Base-by-base conservation (phyloP, 2,329 filamentous ascomycete genomes). In the Graphilbum fragrans region DNA sequence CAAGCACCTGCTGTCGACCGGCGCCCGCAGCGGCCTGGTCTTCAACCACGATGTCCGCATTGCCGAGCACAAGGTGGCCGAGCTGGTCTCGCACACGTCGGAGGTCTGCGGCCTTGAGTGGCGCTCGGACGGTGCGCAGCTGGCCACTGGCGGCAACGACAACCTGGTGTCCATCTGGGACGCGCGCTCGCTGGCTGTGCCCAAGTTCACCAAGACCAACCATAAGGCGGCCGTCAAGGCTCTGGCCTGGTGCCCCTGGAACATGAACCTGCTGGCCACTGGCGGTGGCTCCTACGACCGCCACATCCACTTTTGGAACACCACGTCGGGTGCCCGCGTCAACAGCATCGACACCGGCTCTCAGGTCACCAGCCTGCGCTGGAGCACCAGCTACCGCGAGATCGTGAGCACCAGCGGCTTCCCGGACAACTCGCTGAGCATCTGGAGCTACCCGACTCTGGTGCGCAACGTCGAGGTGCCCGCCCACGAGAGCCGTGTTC, bases 221-320 rank as follows among this genome's bases (percentile, higher is more conserved):
- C 92, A 98, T 74, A 92, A 92, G 65, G 92, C 92, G 43, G 92
- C 92, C 35, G 88, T 98, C 66, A 98, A 98, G 77, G 92, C 92
- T 45, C 77, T 98, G 36, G 84, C 87, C 49, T 98, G 92, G 92
- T 98, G 92, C 72, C 92, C 92, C 35, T 98, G 92, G 92, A 92
- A 94, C 68, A 80, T 86, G 63, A 96, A 95, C 72, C 79, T 96
- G 38, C 82, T 98, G 37, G 92, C 92, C 44, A 96, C 92, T 35
- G 92, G 92, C 43, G 92, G 92, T 57, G 92, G 92, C 52, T 93
- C 86, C 35, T 93, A 95, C 63, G 92, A 98, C 61, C 84, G 87
- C 53, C 85, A 95, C 66, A 98, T 98, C 63, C 92, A 98, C 71
- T 98, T 98, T 77, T 98, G 92, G 92, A 98, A 98, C 74, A 93